Base-by-base conservation (phyloP, 1,284 basidiomycete genomes). In the Rhodotorula sp. region DNA sequence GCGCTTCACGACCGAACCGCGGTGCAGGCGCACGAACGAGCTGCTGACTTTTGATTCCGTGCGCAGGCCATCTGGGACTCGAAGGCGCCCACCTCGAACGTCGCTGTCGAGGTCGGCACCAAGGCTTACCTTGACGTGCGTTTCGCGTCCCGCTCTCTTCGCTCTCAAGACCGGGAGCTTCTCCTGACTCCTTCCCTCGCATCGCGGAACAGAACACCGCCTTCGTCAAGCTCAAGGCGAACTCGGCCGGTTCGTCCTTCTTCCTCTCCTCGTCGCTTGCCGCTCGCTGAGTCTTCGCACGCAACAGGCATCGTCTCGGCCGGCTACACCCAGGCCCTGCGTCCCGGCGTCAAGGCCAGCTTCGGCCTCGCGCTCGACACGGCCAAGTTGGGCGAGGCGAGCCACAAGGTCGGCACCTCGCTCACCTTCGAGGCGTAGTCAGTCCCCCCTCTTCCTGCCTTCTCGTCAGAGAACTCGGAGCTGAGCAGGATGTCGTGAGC, bases 21-120 rank as follows among this genome's bases (percentile, higher is more conserved):
- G 37, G 16, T 18, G 40, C 6, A 34, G 40, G 40, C 10, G 16
- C 40, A 44, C 16, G 40, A 11, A 44, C 40, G 40, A 44, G 40
- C 10, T 31, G 2, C 57, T 30, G 20, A 24, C 22, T n/a, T 48
- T 44, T 28, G 28, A 1, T 47, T 26, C 10, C 34, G 20, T 10
- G 54, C 13, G 16, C 77, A 78, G 52, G 80, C 95, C 65, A 87
- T 95, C 81, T 99, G 96, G 83, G 94, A 98, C 85, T 87, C 90
- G 82, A 95, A 96, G 85, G 86, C 89, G 68, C 89, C 92, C 77
- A 87, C 90, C 76, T 87, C 88, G 75, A 89, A 89, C 82, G 91
- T 98, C 80, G 87, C 87, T 74, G 87, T 99, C 79, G 95, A 99
- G 84, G 94, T 99, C 75, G 95, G 95, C 80, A 88, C 92, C 80